Percentiles rank a stretch among this genome's conserved stretches.
Conservation (phyloP, 306 rosid species). For the Gillenia trifoliata region DNA sequence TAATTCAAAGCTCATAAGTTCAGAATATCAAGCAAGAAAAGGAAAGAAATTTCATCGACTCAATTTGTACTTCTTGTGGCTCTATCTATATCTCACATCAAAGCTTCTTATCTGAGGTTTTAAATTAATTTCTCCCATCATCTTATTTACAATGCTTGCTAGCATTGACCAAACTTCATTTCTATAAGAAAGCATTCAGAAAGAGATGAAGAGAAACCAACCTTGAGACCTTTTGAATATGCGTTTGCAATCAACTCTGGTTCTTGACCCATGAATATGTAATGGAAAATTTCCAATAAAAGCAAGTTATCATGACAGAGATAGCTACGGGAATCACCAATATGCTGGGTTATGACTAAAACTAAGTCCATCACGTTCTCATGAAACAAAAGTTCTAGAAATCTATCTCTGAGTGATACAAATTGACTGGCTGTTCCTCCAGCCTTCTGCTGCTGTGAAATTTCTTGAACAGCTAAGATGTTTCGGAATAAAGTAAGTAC, state of each 20-base stretch:
- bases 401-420: constrained; percentile 62
- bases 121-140: neutral
- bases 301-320: constrained; percentile 88
- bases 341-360: constrained; percentile 61
- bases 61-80: neutral
- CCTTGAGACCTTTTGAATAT: constrained; percentile 49
- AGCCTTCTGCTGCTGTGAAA: constrained; percentile 68
- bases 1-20: neutral
- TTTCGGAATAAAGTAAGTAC: constrained; percentile 80
- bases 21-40: neutral
- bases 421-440: constrained; percentile 65
- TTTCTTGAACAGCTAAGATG: constrained; percentile 80
- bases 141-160: neutral
- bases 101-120: neutral
- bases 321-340: constrained; percentile 56
- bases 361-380: constrained; percentile 92
- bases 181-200: neutral
- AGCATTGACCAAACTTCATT: constrained; percentile 13
- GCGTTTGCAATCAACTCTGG: constrained; percentile 67
- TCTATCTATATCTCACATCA: neutral
- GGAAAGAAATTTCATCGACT: neutral
- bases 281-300: constrained; percentile 78
- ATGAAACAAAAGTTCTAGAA: constrained; percentile 69
- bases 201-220: constrained; percentile 24
- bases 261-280: constrained; percentile 72